Evolutionary conservation across 2,329 filamentous ascomycete species (phyloP).

Genomic region (Pyrenophora seminiperda): DNA sequence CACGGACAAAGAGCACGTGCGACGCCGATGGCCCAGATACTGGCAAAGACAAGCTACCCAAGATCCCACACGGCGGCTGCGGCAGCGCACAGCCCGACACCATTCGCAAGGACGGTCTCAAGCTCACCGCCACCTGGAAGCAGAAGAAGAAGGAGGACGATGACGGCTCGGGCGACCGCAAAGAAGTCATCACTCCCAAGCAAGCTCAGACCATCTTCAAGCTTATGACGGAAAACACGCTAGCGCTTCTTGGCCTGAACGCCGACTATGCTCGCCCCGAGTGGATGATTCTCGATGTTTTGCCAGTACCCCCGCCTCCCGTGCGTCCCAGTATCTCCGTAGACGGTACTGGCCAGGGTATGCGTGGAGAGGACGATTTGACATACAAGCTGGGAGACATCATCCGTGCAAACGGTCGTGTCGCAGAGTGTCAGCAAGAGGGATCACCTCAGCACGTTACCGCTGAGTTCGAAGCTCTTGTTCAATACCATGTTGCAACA

Average conservation of each 20-base stretch:
- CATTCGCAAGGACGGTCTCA: conserved; percentile 84
- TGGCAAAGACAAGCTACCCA: conserved; percentile 54
- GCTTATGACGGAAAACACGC: conserved; percentile 79
- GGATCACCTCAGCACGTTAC: conserved; percentile 91
- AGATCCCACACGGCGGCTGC: conserved; percentile 78
- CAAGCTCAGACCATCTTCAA: conserved; percentile 86
- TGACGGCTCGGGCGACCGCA: conserved; percentile 73
- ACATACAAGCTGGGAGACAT: conserved; percentile 99
- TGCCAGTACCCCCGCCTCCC: conserved; percentile 92
- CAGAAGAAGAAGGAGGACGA: conserved; percentile 71
- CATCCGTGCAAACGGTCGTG: conserved; percentile 94
- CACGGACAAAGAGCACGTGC: conserved; percentile 85
- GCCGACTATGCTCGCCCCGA: conserved; percentile 94
- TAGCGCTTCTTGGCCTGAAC: conserved; percentile 87
- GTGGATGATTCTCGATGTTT: conserved; percentile 96
- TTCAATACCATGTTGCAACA: conserved; percentile 98
- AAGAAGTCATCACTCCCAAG: conserved; percentile 80
- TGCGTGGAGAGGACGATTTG: conserved; percentile 97
- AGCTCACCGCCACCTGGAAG: conserved; percentile 78
- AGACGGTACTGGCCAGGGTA: conserved; percentile 88
- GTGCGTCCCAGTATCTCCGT: conserved; percentile 97
- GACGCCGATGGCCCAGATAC: conserved; percentile 74
- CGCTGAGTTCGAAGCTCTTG: conserved; percentile 84
- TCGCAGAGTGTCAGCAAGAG: conserved; percentile 86
- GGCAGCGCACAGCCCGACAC: conserved; percentile 82